Base-by-base conservation (phyloP, 2,329 filamentous ascomycete species). In the Fusarium tupiense region DNA sequence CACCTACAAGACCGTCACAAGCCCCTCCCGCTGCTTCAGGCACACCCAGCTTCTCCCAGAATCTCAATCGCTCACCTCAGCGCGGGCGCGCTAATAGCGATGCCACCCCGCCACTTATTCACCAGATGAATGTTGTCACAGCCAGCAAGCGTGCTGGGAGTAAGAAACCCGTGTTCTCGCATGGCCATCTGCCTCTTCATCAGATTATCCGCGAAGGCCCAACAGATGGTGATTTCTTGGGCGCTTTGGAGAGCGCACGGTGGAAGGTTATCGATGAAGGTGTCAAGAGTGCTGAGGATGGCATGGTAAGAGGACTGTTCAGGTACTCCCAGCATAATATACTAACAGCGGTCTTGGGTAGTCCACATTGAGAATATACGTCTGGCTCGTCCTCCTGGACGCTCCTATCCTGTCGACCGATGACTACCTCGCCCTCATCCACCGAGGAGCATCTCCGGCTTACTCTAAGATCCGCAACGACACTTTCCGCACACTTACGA, bases 401-500 rank as follows among this genome's bases (percentile, higher is more conserved):
- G 92, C 95, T 38, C 92, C 94, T 12, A 91, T 97, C 49, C 86
- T 98, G 72, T 89, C 92, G 50, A 98, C 96, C 67, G 94, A 98
- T 78, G 89, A 92, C 70, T 99, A 99, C 82, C 93, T 98, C 74
- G 89, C 90, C 65, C 92, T 98, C 50, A 93, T 99, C 74, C 95
- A 97, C 80, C 94, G 96, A 73, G 96, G 96, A 72, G 93, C 96
- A 31, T 98, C 96, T 7, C 95, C 96, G 2, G 95, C 95, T 52
- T 98, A 99, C 85, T 91, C 94, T 79, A 99, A 99, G 85, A 99
- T 99, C 81, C 94, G 95, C 81, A 98, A 99, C 84, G 96, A 99
- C 83, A 98, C 96, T 46, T 98, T 98, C 83, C 94, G 96, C 77
- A 99, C 96, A 2, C 88, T 99, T 62, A 96, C 96, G 38, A 98